A percentile compares a stretch with the other conserved stretches of the same genome.
Conservation (phyloP, 2,329 filamentous ascomycete species). For the Fusarium succisae region DNA sequence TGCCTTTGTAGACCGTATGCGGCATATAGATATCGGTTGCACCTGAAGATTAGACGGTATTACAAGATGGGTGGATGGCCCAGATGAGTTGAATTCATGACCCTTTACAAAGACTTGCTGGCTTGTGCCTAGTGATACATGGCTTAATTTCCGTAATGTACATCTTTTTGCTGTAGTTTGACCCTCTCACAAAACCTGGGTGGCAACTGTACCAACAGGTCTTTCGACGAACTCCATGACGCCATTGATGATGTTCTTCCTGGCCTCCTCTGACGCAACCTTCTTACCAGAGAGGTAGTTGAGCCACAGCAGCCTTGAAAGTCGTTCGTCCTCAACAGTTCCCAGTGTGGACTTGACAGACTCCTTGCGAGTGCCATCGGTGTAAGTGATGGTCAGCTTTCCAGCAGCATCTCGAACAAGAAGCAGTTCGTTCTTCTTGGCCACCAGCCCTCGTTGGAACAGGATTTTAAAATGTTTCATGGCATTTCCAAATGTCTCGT, state of each 20-base stretch:
- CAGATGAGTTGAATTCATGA: slow-evolving; percentile 30
- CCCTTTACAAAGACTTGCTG: slow-evolving; percentile 16
- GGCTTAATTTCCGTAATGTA: slow-evolving; percentile 27
- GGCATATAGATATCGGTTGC: slow-evolving; percentile 2
- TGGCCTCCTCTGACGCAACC: slow-evolving; percentile 84
- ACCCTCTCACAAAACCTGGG: slow-evolving; percentile 69
- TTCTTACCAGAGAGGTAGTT: slow-evolving; percentile 88
- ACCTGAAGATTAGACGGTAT: slow-evolving; percentile 1
- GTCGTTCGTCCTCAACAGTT: slow-evolving; percentile 77
- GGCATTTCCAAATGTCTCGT: slow-evolving; percentile 79
- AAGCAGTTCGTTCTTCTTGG: slow-evolving; percentile 81
- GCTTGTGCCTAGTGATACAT: slow-evolving; percentile 39
- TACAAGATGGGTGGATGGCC: slow-evolving; percentile 1
- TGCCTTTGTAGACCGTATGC: neutral
- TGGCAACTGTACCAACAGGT: slow-evolving; percentile 86
- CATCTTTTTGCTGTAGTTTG: slow-evolving; percentile 15
- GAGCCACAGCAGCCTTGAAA: slow-evolving; percentile 86
- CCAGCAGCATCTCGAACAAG: slow-evolving; percentile 75
- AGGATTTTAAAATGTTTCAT: slow-evolving; percentile 81
- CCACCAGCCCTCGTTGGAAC: slow-evolving; percentile 83
- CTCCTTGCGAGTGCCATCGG: slow-evolving; percentile 64
- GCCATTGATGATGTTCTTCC: slow-evolving; percentile 85
- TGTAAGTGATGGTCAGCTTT: slow-evolving; percentile 72
- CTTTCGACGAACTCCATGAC: slow-evolving; percentile 88
- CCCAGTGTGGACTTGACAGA: slow-evolving; percentile 69